Evolutionary conservation across 163 green algal genomes (phyloP).

Genomic region (Trebouxia gelatinosa): DNA sequence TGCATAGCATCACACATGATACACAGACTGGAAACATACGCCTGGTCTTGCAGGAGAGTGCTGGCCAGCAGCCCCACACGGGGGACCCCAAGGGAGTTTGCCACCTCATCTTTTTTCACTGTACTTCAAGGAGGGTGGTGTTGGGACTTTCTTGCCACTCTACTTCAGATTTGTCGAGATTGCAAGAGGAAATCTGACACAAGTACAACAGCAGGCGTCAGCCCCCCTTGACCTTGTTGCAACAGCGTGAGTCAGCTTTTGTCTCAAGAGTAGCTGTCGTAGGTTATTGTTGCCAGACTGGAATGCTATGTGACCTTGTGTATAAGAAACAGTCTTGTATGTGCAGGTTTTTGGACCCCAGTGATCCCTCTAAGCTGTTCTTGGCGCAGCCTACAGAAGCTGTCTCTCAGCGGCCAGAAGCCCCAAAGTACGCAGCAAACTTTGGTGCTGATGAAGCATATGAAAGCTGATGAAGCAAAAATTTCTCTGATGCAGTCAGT

Average conservation of each 20-base stretch:
- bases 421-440: conserved; percentile 63
- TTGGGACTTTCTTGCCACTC: conserved; percentile 73
- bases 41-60: conserved; percentile 50
- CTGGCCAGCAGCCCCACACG: conserved; percentile 63
- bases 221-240: conserved; percentile 14
- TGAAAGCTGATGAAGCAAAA: conserved; percentile 3
- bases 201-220: conserved; percentile 4
- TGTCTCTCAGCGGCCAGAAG: conserved; percentile 34
- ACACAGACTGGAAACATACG: background rate
- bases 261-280: background rate
- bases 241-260: conserved; percentile 11
- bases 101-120: conserved; percentile 79
- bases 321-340: background rate
- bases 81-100: conserved; percentile 58
- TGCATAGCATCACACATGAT: no score
- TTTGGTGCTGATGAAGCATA: conserved; percentile 56
- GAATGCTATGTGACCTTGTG: background rate
- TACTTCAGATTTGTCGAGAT: conserved; percentile 53
- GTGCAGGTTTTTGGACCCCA: conserved; percentile 81
- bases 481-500: no score
- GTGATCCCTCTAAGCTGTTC: conserved; percentile 76
- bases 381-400: conserved; percentile 56
- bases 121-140: conserved; percentile 81
- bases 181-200: background rate
- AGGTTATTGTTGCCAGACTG: background rate